Base-by-base conservation (phyloP, 192 early-diverging fungal genomes). In the Physocladia obscura region DNA sequence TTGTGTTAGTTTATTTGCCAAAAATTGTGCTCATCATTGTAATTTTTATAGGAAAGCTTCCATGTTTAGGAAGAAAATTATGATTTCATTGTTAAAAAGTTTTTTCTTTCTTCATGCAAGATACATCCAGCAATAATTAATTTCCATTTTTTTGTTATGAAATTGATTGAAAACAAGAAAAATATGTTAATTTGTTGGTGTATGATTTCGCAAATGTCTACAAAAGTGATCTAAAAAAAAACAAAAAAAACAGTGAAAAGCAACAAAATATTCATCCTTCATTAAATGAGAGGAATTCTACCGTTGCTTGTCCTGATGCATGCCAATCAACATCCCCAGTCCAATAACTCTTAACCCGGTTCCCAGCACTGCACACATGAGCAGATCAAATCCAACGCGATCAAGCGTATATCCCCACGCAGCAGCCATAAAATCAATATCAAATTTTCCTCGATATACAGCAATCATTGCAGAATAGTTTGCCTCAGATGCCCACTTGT, bases 401-500 rank as follows among this genome's bases (percentile, higher is more conserved):
- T 79, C 52, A 0, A 81, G 26, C 2, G 67, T 72, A 36, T 67
- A 84, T 19, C 82, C 82, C 24, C 47, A 59, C 34, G 59, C 2
- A 3, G 30, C 57, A 1, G 72, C 76, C 1, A 71, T 31, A 2
- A 58, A 6, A 11, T 74, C 22, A 30, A 77, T 39, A 27, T 75
- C 57, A 48, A 76, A 81, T 13, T 74, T 32, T 4, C 50, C 49
- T 44, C 61, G 44, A 49, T 71, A 79, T 22, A 61, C 40, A 44
- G 40, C 40, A 59, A 59, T 59, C 35, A 11, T 58, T 19, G 76
- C 44, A 0, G 60, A 76, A 74, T 48, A 81, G 21, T 70, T 60
- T 37, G 74, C 77, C 63, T 81, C 80, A 15, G 80, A 71, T 6
- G 74, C 77, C 80, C 80, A 81, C 61, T 77, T 76, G 70, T 79